Evolutionary conservation across 805 yeast species (phyloP).

Genomic region (Candida incommunis): DNA sequence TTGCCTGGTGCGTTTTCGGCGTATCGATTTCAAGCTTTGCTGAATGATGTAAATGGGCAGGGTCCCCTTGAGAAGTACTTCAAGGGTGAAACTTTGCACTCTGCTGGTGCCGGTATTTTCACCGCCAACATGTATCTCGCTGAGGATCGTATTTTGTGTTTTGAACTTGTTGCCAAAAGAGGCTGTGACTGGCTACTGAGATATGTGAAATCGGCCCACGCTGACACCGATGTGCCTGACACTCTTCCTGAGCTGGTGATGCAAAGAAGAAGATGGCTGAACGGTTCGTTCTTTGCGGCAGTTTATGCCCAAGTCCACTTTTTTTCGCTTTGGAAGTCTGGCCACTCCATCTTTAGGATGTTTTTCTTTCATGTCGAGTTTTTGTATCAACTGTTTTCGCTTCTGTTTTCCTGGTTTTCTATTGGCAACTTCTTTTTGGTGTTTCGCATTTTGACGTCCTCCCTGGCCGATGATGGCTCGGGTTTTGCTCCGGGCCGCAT

Average conservation of each 20-base stretch:
- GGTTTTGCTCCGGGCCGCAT: constrained; percentile 61
- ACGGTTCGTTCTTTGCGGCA: constrained; percentile 93
- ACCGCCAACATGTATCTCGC: constrained; percentile 95
- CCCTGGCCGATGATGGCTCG: constrained; percentile 50
- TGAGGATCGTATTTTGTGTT: constrained; percentile 90
- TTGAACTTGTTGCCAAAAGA: constrained; percentile 82
- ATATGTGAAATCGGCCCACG: constrained; percentile 78
- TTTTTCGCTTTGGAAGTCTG: constrained; percentile 61
- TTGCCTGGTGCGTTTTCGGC: constrained; percentile 97
- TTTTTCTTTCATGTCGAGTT: constrained; percentile 64
- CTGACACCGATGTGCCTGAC: constrained; percentile 94
- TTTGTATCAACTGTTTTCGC: constrained; percentile 56
- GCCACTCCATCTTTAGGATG: constrained; percentile 54
- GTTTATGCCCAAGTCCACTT: constrained; percentile 73
- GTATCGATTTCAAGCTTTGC: constrained; percentile 69
- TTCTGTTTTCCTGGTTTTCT: constrained; percentile 85
- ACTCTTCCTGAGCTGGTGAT: constrained; percentile 71
- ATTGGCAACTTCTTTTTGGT: constrained; percentile 82
- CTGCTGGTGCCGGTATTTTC: constrained; percentile 63
- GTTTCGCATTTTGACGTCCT: constrained; percentile 72
- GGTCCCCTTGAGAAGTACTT: constrained; percentile 84
- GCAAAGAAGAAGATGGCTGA: constrained; percentile 93
- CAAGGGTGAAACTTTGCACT: constrained; percentile 77
- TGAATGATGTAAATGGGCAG: constrained; percentile 50
- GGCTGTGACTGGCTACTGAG: constrained; percentile 61